Evolutionary conservation across 768 basidiomycete species (phyloP).

Genomic region (Galerina marginata): DNA sequence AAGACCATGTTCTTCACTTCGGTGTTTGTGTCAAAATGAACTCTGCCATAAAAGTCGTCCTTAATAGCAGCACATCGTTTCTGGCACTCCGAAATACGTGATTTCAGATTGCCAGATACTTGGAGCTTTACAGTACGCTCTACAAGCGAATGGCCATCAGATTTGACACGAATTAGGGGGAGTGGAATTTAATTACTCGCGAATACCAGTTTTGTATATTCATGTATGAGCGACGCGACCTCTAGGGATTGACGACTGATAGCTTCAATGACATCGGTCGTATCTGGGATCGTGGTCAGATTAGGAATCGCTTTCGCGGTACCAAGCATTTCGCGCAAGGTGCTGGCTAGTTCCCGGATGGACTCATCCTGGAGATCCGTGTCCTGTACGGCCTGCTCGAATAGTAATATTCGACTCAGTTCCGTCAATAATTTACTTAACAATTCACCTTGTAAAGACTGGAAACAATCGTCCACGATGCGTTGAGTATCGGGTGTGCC

Average conservation of each 20-base stretch:
- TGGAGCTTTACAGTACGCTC: no score
- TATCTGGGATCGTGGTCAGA: not conserved
- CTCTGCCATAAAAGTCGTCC: no score
- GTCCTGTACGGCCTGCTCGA: not conserved
- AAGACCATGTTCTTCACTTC: no score
- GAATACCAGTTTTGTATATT: not conserved
- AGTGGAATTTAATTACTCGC: no score
- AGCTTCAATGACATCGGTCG: slow-evolving; percentile 9
- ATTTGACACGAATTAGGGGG: no score
- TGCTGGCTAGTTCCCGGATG: not conserved
- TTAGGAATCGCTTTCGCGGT: not conserved
- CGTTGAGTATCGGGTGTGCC: not conserved
- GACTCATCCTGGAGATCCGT: not conserved
- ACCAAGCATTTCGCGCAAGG: slow-evolving; percentile 4
- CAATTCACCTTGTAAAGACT: not conserved
- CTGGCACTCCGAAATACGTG: no score
- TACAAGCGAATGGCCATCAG: no score
- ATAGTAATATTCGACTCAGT: not conserved
- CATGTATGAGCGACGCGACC: not conserved
- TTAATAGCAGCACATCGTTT: no score
- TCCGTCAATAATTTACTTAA: not conserved
- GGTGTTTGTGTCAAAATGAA: no score
- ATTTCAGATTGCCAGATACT: no score
- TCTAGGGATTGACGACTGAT: slow-evolving; percentile 2
- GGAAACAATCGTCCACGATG: not conserved